These are phyloP conservation scores for Rhizopus sp. DNA, from an alignment of 371 early-diverging fungal species.

Conservation along the genomic window DNA sequence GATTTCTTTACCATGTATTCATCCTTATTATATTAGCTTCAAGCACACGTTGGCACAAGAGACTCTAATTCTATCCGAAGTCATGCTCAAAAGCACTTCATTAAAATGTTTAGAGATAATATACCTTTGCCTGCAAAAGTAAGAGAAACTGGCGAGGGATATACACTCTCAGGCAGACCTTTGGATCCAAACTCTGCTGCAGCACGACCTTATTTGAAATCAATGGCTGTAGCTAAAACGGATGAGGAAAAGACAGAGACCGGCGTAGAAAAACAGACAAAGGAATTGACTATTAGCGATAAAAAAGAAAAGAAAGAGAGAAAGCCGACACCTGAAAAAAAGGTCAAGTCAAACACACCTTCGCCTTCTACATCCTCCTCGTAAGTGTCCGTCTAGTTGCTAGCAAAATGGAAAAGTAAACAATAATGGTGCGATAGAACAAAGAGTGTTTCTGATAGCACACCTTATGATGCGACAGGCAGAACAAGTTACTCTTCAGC, in stretches of 20 bases:
- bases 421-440: constrained; percentile 2
- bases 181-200: constrained; percentile 88
- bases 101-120: constrained; percentile 82
- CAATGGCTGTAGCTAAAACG: neutral
- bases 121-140: constrained; percentile 80
- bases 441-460: neutral
- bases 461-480: constrained; percentile 41
- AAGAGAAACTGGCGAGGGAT: constrained; percentile 78
- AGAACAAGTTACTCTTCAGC: constrained; percentile 47
- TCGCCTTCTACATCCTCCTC: constrained; percentile 6
- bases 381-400: constrained; percentile 5
- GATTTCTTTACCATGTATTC: neutral
- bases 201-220: constrained; percentile 75
- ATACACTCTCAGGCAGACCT: constrained; percentile 85
- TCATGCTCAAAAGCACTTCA: constrained; percentile 91
- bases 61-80: constrained; percentile 83
- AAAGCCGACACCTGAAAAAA: neutral
- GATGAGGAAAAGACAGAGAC: neutral
- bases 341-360: constrained; percentile 2
- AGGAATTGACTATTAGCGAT: constrained; percentile 2
- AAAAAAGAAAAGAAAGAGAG: constrained; percentile 3
- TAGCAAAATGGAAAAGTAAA: neutral
- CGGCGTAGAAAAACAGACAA: constrained; percentile 8
- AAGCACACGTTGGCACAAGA: constrained; percentile 73
- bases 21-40: constrained; percentile 48